Conservation (phyloP, 1,284 basidiomycete species). For the Paramarasmius palmivorus region DNA sequence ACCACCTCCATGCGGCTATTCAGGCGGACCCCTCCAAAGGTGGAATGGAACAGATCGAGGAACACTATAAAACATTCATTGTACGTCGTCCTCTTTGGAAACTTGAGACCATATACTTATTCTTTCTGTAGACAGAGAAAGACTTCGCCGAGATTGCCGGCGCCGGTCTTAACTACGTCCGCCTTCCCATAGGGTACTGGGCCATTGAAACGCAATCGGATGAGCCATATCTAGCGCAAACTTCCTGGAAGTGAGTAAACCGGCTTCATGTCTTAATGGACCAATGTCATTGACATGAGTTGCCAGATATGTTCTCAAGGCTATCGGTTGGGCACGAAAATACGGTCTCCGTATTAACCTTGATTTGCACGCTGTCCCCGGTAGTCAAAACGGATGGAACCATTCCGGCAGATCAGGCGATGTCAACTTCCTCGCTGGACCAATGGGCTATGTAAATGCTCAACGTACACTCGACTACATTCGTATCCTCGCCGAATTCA, state of each 20-base stretch:
- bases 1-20: constrained; percentile 50
- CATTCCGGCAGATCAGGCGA: constrained; percentile 49
- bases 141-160: constrained; percentile 79
- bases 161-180: constrained; percentile 68
- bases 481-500: constrained; percentile 73
- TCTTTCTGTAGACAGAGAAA: constrained; percentile 59
- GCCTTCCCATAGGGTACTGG: constrained; percentile 73
- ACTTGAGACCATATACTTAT: not conserved
- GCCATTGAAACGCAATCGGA: constrained; percentile 54
- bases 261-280: not conserved
- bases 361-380: constrained; percentile 65
- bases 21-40: constrained; percentile 46
- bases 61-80: constrained; percentile 77
- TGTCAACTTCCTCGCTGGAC: constrained; percentile 55
- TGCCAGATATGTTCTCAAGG: constrained; percentile 55
- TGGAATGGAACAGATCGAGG: constrained; percentile 58
- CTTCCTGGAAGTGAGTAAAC: constrained; percentile 42
- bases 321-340: constrained; percentile 70
- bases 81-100: constrained; percentile 39
- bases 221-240: constrained; percentile 49
- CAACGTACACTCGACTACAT: constrained; percentile 78
- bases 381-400: constrained; percentile 65
- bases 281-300: not conserved
- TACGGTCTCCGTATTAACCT: constrained; percentile 70
- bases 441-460: constrained; percentile 60